Percentiles rank a stretch among this genome's conserved stretches.
These are phyloP conservation scores for Pythium aphanidermatum DNA, from an alignment of 352 stramenopile genomes.

Conservation along the genomic window DNA sequence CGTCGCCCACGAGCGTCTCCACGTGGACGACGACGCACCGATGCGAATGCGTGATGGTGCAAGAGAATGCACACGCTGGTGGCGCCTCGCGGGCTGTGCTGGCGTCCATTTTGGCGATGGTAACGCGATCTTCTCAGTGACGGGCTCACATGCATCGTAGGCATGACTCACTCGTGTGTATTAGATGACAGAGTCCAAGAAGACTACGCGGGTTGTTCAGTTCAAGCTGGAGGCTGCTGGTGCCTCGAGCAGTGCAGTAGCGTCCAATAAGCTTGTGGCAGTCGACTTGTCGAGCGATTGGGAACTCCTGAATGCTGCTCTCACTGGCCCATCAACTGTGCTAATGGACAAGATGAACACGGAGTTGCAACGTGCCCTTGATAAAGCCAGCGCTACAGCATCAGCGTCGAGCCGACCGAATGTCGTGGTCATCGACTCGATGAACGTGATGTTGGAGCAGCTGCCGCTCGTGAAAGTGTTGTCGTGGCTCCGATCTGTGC, in stretches of 20 bases:
- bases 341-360: slow-evolving; percentile 25
- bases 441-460: slow-evolving; percentile 55
- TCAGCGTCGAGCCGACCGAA: slow-evolving; percentile 25
- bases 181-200: slow-evolving; percentile 13
- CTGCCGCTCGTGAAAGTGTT: slow-evolving; percentile 36
- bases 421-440: slow-evolving; percentile 57
- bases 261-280: slow-evolving; percentile 29
- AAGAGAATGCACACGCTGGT: slow-evolving; percentile 49
- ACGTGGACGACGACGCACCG: slow-evolving; percentile 26
- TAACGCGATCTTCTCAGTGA: slow-evolving; percentile 7
- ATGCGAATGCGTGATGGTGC: slow-evolving; percentile 53
- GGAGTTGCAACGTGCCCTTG: slow-evolving; percentile 23
- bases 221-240: slow-evolving; percentile 3
- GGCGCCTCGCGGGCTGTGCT: slow-evolving; percentile 51
- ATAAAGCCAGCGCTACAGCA: not conserved
- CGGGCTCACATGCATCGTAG: not conserved
- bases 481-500: slow-evolving; percentile 34
- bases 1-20: slow-evolving; percentile 5
- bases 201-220: slow-evolving; percentile 7
- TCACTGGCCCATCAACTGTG: slow-evolving; percentile 14
- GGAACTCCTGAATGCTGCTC: slow-evolving; percentile 8
- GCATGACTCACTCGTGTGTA: not conserved
- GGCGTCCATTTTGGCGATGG: slow-evolving; percentile 37
- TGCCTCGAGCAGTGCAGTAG: slow-evolving; percentile 16
- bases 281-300: slow-evolving; percentile 38